phyloP scores from a whole-genome alignment of 169 alveolate species.

The Plasmodium vinckei region DNA sequence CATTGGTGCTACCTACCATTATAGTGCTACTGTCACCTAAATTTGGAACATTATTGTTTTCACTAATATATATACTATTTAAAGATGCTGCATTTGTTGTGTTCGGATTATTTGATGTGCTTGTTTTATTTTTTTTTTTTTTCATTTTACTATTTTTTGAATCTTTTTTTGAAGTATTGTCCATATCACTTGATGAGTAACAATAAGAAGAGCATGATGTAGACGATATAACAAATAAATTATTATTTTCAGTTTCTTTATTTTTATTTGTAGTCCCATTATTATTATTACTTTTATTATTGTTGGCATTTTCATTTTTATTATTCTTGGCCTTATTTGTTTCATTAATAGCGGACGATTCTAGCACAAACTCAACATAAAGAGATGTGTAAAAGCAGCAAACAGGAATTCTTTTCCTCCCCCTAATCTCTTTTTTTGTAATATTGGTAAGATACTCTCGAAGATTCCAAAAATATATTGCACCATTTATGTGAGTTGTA shows the following conservation, averaged over 20 bases:
- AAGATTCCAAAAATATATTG: slow-evolving; percentile 60
- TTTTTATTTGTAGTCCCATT: neutral
- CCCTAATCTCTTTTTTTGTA: slow-evolving; percentile 2
- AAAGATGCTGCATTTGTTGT: neutral
- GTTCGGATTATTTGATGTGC: neutral
- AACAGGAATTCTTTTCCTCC: neutral
- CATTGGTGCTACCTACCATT: neutral
- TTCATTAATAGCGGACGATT: slow-evolving; percentile 47
- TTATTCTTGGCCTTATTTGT: slow-evolving; percentile 31
- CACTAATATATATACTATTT: slow-evolving; percentile 1
- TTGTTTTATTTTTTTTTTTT: neutral
- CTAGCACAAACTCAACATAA: slow-evolving; percentile 36
- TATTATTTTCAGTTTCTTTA: slow-evolving; percentile 37
- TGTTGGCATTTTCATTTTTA: neutral
- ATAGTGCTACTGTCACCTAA: neutral
- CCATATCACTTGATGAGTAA: slow-evolving; percentile 64
- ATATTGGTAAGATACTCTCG: slow-evolving; percentile 19
- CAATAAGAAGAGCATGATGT: slow-evolving; percentile 70
- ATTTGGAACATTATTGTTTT: neutral
- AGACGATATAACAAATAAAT: slow-evolving; percentile 70
- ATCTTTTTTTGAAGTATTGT: slow-evolving; percentile 6
- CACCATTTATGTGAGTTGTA: slow-evolving; percentile 60
- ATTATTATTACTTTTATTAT: neutral
- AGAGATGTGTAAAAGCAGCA: slow-evolving; percentile 70
- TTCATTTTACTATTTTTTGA: neutral